phyloP scores from a whole-genome alignment of 169 alveolate genomes.

The Plasmodium cynomolgi region DNA sequence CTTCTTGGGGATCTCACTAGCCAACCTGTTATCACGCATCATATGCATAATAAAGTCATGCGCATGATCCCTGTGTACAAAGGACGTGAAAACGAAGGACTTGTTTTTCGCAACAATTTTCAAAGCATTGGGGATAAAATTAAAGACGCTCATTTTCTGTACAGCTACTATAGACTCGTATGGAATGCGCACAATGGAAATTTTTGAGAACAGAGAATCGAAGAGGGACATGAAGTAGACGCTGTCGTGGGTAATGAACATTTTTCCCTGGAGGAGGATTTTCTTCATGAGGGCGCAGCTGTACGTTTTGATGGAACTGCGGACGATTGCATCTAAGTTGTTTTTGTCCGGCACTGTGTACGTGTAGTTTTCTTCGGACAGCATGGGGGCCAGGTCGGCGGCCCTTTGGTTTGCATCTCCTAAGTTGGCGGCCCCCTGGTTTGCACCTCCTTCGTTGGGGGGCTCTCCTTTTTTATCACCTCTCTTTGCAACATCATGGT shows the following conservation, averaged over 20 bases:
- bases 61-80: slow-evolving; percentile 28
- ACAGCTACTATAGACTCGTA: slow-evolving; percentile 8
- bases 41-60: slow-evolving; percentile 16
- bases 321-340: background rate
- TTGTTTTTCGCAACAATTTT: slow-evolving; percentile 10
- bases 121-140: slow-evolving; percentile 20
- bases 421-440: too few species aligned
- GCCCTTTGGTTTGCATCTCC: background rate
- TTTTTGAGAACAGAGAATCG: slow-evolving; percentile 10
- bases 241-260: background rate
- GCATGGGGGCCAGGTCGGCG: background rate
- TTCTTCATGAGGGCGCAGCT: slow-evolving; percentile 36
- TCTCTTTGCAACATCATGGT: background rate
- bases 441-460: background rate
- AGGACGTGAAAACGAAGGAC: slow-evolving; percentile 35
- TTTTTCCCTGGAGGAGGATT: slow-evolving; percentile 13
- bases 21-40: background rate
- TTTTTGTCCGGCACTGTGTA: background rate
- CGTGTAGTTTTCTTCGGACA: background rate
- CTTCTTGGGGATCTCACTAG: slow-evolving; percentile 13
- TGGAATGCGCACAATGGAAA: slow-evolving; percentile 9
- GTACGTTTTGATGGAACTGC: slow-evolving; percentile 17
- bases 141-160: background rate
- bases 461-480: background rate
- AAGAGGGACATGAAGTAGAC: slow-evolving; percentile 23